phyloP scores from a whole-genome alignment of 1,284 basidiomycete genomes.

The Cryptococcus sp. region DNA sequence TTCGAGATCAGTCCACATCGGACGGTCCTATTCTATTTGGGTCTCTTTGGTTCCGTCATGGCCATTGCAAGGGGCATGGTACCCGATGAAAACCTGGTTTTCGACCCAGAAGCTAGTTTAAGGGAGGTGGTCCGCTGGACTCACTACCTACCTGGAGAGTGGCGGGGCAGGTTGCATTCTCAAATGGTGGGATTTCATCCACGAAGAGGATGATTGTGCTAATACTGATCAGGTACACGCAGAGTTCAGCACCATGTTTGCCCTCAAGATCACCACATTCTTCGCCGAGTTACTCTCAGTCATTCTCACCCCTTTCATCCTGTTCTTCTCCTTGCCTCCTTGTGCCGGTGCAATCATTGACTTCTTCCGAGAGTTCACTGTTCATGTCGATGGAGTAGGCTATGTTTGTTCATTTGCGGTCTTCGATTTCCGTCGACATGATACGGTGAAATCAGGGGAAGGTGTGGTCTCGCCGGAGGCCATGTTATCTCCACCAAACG shows the following conservation, averaged over 20 bases:
- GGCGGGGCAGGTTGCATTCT: conserved; percentile 84
- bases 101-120: conserved; percentile 90
- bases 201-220: background rate
- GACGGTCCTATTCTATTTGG: conserved; percentile 88
- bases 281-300: conserved; percentile 83
- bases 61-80: conserved; percentile 92
- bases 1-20: conserved; percentile 92
- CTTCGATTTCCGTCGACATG: conserved; percentile 89
- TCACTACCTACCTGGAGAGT: conserved; percentile 89
- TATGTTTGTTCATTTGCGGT: conserved; percentile 98
- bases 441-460: conserved; percentile 56
- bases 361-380: conserved; percentile 93
- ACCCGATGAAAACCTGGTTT: conserved; percentile 85
- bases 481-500: background rate
- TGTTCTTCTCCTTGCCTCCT: conserved; percentile 83
- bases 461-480: background rate
- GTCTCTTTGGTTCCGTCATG: conserved; percentile 78
- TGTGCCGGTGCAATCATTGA: conserved; percentile 87
- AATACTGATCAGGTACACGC: conserved; percentile 63
- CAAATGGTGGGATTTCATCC: conserved; percentile 57
- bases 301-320: conserved; percentile 84
- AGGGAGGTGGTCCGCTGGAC: conserved; percentile 86
- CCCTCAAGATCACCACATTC: conserved; percentile 82
- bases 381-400: conserved; percentile 92
- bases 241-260: conserved; percentile 82